Evolutionary conservation across 2,329 filamentous ascomycete genomes (phyloP).

Genomic region (Phaeosphaeria sp.): DNA sequence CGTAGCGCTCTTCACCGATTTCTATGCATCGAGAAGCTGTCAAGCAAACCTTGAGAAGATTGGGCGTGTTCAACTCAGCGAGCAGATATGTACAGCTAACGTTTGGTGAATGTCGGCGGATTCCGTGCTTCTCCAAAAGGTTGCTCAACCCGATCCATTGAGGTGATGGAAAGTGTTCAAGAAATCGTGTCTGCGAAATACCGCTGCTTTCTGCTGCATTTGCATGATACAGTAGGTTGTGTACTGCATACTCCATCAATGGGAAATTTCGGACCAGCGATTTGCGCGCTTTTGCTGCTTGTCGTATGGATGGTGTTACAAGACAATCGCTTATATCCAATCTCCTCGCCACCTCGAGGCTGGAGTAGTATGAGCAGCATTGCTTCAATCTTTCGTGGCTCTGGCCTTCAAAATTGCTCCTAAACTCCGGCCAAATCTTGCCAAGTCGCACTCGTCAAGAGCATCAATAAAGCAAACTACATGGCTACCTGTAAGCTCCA

Average conservation of each 20-base stretch:
- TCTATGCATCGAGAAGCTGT: slow-evolving; percentile 22
- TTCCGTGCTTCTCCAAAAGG: slow-evolving; percentile 38
- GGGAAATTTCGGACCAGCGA: slow-evolving; percentile 40
- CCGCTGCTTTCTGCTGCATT: slow-evolving; percentile 40
- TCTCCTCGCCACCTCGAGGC: slow-evolving; percentile 35
- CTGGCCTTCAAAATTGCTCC: slow-evolving; percentile 34
- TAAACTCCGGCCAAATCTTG: slow-evolving; percentile 41
- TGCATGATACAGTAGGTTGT: slow-evolving; percentile 52
- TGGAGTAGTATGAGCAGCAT: slow-evolving; percentile 21
- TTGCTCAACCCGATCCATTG: slow-evolving; percentile 45
- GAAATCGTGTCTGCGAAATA: slow-evolving; percentile 24
- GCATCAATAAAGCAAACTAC: slow-evolving; percentile 15
- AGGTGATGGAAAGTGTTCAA: slow-evolving; percentile 29
- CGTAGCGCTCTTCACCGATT: slow-evolving; percentile 39
- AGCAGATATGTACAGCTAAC: slow-evolving; percentile 27
- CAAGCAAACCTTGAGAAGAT: slow-evolving; percentile 38
- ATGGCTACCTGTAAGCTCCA: slow-evolving; percentile 12
- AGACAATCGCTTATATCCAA: slow-evolving; percentile 23
- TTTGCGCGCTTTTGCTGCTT: slow-evolving; percentile 8
- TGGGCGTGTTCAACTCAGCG: slow-evolving; percentile 25
- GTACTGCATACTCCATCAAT: slow-evolving; percentile 57
- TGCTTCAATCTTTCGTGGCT: slow-evolving; percentile 52
- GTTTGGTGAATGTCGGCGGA: slow-evolving; percentile 17
- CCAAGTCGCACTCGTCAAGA: slow-evolving; percentile 5
- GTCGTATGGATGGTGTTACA: slow-evolving; percentile 8